Evolutionary conservation across 2,329 filamentous ascomycete species (phyloP).

Genomic region (Penicillium sp.): DNA sequence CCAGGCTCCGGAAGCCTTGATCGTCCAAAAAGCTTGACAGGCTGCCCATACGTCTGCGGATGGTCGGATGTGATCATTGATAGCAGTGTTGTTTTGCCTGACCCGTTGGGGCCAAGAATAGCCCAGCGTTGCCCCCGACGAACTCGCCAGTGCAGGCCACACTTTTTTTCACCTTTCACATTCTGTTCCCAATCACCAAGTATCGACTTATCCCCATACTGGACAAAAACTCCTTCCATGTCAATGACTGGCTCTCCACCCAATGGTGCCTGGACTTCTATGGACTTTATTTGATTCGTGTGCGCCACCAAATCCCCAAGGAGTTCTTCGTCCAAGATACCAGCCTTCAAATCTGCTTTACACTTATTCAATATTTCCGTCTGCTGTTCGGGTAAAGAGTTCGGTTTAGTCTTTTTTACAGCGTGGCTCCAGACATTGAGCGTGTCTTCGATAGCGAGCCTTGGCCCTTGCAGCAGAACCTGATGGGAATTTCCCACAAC

Average conservation of each 20-base stretch:
- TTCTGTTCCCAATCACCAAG: constrained; percentile 76
- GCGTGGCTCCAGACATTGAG: constrained; percentile 32
- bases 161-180: constrained; percentile 48
- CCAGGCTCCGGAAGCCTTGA: constrained; percentile 74
- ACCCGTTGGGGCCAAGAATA: constrained; percentile 88
- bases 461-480: constrained; percentile 64
- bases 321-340: constrained; percentile 25
- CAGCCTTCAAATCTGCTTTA: constrained; percentile 17
- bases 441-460: constrained; percentile 56
- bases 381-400: constrained; percentile 6
- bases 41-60: constrained; percentile 86
- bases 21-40: constrained; percentile 80
- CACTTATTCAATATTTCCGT: constrained; percentile 10
- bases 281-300: neutral
- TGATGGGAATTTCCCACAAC: constrained; percentile 67
- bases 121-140: constrained; percentile 83
- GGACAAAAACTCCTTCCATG: constrained; percentile 80
- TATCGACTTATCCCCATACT: constrained; percentile 73
- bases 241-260: constrained; percentile 73
- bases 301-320: constrained; percentile 22
- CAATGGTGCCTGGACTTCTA: neutral
- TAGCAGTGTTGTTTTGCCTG: constrained; percentile 91
- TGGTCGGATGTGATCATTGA: constrained; percentile 94
- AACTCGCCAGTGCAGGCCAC: constrained; percentile 79
- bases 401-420: neutral